A percentile compares a stretch with the other conserved stretches of the same genome.
Evolutionary conservation across 345 rosid species (phyloP).

Genomic region (Citrus trifoliata): DNA sequence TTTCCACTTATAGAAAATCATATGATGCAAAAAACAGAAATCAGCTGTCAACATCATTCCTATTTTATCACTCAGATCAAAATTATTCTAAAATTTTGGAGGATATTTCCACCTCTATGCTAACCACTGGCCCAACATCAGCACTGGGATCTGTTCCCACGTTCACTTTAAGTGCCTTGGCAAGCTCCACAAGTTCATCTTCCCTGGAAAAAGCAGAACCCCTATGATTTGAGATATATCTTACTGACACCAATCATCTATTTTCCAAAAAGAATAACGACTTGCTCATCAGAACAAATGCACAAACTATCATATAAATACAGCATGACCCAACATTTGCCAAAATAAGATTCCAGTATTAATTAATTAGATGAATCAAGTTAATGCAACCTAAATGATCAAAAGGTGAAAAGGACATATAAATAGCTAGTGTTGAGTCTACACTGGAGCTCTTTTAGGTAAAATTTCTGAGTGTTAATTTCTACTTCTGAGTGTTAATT

Average conservation of each 20-base stretch:
- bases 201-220: constrained; percentile 26
- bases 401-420: neutral
- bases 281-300: neutral
- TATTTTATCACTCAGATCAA: constrained; percentile 1
- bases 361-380: neutral
- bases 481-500: neutral
- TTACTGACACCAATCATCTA: neutral
- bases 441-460: neutral
- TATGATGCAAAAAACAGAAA: neutral
- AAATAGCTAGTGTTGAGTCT: neutral
- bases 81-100: neutral
- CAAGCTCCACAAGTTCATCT: constrained; percentile 33
- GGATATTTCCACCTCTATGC: constrained; percentile 29
- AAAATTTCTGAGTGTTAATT: neutral
- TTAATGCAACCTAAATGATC: neutral
- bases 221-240: neutral
- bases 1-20: constrained; percentile 8
- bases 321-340: neutral
- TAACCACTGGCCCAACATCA: constrained; percentile 41
- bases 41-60: constrained; percentile 1
- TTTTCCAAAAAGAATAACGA: neutral
- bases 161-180: constrained; percentile 35
- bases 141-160: constrained; percentile 33
- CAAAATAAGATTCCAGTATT: neutral
- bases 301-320: neutral